Evolutionary conservation across 2,329 filamentous ascomycete species (phyloP), one percentile per base, ranked within the genome.

Genomic region (Elsinoe ampelina): DNA sequence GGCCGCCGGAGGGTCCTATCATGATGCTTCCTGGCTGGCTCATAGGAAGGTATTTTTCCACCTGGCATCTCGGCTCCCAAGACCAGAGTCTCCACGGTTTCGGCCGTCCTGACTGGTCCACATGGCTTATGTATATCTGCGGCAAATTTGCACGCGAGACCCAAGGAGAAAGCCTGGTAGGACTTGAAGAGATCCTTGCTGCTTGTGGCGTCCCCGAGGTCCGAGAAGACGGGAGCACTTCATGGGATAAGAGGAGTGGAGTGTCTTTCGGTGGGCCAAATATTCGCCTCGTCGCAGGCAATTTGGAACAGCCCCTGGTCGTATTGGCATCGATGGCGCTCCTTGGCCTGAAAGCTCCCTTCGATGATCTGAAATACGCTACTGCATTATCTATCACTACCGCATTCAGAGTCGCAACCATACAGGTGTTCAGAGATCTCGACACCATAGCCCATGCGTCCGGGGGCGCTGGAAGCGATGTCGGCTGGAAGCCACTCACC

Each of bases 81-180:
- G 26, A 30, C 26, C 26, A 30, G 26, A 30, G 26, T 26, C 20
- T 45, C 13, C 5, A 15, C n/a, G 10, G 41, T 15, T 45, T 45
- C 41, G 8, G 41, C 10, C 19, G 19, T 26, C 4, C 20, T 10
- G 12, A 19, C 6, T 45, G 41, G 41, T 13, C 12, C 10, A 26
- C 3, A 4, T 45, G 41, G 41, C 20, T 45, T 10, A 11, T 10
- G n/a, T n/a, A 19, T 2, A 4, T 45, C 10, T 45, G 41, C 8
- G 11, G 41, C 5, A 22, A 19, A 26, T 8, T 58, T 32, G 51
- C 12, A 2, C 41, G 41, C 7, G 41, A 45, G 54, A 11, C 10
- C 45, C 58, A 19, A 48, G 51, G 19, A n/a, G 41, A 34, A 32
- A 30, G 35, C n/a, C 48, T 32, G 43, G 52, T 34, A 17, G 45